phyloP scores from a whole-genome alignment of 1,284 basidiomycete genomes.

The Melanopsichium pennsylvanicum region DNA sequence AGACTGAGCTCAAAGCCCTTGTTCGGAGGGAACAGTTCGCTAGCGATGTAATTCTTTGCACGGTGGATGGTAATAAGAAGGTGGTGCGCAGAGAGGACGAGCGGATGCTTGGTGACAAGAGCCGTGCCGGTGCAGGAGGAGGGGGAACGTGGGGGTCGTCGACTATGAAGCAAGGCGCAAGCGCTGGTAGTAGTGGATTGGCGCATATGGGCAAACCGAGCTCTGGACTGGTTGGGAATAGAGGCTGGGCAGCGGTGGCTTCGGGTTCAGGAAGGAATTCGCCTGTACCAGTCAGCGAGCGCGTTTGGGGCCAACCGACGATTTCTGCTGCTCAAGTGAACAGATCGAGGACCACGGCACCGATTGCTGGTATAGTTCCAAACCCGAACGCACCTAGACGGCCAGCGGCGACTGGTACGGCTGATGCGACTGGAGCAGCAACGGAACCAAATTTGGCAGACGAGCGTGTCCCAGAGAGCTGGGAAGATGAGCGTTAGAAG shows the following conservation, averaged over 20 bases:
- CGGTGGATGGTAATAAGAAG: constrained; percentile 29
- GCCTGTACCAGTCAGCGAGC: constrained; percentile 16
- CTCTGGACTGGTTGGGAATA: constrained; percentile 15
- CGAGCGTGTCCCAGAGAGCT: constrained; percentile 32
- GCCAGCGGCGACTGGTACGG: neutral
- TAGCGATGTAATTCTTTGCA: constrained; percentile 38
- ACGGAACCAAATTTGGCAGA: neutral
- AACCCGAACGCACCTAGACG: constrained; percentile 37
- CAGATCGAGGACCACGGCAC: constrained; percentile 8
- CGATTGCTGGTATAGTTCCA: constrained; percentile 29
- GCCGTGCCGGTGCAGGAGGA: constrained; percentile 1
- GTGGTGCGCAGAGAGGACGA: constrained; percentile 39
- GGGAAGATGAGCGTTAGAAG: constrained; percentile 32
- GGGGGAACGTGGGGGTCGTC: constrained; percentile 22
- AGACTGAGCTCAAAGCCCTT: constrained; percentile 42
- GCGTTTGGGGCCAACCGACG: constrained; percentile 31
- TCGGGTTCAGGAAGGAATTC: constrained; percentile 41
- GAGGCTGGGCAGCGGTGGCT: constrained; percentile 44
- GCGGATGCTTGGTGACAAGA: constrained; percentile 13
- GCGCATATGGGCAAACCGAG: constrained; percentile 11
- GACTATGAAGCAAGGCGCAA: constrained; percentile 26
- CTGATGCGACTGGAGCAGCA: neutral
- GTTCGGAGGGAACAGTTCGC: constrained; percentile 38
- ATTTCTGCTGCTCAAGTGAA: constrained; percentile 12
- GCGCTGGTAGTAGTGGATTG: constrained; percentile 2